Evolutionary conservation across 2,329 filamentous ascomycete species (phyloP).

Genomic region (Alternaria sp.): DNA sequence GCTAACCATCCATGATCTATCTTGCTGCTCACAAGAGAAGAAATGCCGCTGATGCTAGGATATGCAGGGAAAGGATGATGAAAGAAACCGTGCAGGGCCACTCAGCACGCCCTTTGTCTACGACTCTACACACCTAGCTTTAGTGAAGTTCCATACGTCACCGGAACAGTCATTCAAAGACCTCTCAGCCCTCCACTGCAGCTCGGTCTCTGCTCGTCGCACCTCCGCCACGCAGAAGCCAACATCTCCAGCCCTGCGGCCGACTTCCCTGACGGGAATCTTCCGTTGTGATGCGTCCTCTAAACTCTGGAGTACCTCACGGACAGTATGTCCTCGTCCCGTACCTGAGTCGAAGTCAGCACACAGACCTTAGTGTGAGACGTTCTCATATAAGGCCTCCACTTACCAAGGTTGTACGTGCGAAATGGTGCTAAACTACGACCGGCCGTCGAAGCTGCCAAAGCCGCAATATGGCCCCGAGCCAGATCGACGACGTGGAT

Average conservation of each 20-base stretch:
- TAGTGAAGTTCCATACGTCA: conserved; percentile 51
- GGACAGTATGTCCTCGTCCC: conserved; percentile 51
- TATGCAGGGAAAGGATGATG: neutral
- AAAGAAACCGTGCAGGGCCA: neutral
- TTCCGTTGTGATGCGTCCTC: conserved; percentile 43
- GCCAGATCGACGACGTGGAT: conserved; percentile 72
- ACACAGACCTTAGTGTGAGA: neutral
- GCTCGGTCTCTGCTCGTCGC: conserved; percentile 46
- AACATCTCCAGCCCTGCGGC: conserved; percentile 51
- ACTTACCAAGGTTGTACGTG: conserved; percentile 50
- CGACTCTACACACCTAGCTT: conserved; percentile 27
- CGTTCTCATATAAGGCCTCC: neutral
- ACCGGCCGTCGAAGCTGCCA: conserved; percentile 48
- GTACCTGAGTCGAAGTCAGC: conserved; percentile 42
- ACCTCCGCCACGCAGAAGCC: conserved; percentile 51
- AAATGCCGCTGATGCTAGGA: neutral
- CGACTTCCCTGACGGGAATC: conserved; percentile 47
- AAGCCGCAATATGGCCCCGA: conserved; percentile 67
- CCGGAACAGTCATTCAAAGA: conserved; percentile 45
- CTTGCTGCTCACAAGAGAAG: neutral
- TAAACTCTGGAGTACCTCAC: conserved; percentile 50
- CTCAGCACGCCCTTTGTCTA: neutral
- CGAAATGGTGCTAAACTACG: conserved; percentile 44
- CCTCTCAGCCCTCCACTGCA: conserved; percentile 49
- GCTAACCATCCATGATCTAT: neutral